phyloP scores from a whole-genome alignment of 2,329 filamentous ascomycete genomes.

The Verticillium klebahnii region DNA sequence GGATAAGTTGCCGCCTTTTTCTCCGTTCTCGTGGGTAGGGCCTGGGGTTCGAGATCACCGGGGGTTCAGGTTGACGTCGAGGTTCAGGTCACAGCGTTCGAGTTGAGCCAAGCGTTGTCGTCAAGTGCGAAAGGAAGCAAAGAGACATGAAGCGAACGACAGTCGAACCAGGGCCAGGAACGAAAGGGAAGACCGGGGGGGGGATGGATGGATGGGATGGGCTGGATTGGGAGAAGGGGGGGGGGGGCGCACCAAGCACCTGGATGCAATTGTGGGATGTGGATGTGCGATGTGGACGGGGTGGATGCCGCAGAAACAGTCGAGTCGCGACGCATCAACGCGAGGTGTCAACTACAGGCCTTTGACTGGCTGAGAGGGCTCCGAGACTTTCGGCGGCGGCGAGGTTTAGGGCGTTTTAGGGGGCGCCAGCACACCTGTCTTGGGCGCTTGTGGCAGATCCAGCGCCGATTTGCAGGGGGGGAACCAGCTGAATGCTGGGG shows the following conservation, averaged over 20 bases:
- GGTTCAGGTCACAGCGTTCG: constrained; percentile 20
- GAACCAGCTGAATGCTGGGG: background rate
- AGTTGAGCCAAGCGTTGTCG: constrained; percentile 9
- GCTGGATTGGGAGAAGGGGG: background rate
- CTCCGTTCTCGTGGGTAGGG: background rate
- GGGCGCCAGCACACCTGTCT: background rate
- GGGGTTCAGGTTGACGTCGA: constrained; percentile 18
- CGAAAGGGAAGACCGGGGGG: background rate
- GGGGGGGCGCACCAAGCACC: background rate
- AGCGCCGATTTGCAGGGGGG: background rate
- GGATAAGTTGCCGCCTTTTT: background rate
- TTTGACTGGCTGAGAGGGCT: background rate
- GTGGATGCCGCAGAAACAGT: background rate
- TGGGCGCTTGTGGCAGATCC: background rate
- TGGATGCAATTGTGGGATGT: constrained; percentile 1
- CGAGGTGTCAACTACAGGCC: background rate
- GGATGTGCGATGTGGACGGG: background rate
- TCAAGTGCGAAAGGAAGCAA: background rate
- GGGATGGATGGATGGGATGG: background rate
- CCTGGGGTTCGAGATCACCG: background rate
- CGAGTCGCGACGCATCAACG: background rate
- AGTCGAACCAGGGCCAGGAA: background rate
- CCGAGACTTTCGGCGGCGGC: background rate
- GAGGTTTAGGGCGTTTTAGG: background rate
- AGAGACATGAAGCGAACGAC: background rate